Percentiles rank a stretch among this genome's conserved stretches.
These are phyloP conservation scores for Limnomonas spitsbergensis DNA, from an alignment of 139 green algal species.

Conservation along the genomic window DNA sequence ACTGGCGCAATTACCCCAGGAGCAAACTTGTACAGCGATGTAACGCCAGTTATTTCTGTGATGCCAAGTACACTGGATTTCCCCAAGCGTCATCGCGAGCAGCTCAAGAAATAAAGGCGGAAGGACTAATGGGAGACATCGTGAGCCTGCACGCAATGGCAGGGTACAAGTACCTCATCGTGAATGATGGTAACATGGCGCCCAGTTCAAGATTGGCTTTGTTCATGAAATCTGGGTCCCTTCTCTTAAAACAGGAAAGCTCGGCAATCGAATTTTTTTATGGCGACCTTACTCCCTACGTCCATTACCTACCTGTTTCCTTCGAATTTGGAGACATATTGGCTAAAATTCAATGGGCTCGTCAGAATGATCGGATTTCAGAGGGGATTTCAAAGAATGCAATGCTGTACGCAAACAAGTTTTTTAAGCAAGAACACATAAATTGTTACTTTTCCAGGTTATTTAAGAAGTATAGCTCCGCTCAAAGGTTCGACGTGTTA, in stretches of 20 bases:
- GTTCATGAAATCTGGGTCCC: not conserved
- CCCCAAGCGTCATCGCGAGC: not conserved
- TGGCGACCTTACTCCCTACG: not conserved
- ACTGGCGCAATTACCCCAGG: not conserved
- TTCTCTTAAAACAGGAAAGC: not conserved
- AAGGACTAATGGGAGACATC: not conserved
- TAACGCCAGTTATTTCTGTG: not conserved
- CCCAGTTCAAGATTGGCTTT: not conserved
- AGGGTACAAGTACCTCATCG: constrained; percentile 4
- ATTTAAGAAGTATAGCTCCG: too few species aligned
- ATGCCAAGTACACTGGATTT: not conserved
- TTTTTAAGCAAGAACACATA: too few species aligned
- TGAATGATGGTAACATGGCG: constrained; percentile 7
- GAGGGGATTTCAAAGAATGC: too few species aligned
- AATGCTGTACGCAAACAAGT: too few species aligned
- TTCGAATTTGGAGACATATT: constrained; percentile 3
- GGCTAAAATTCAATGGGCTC: not conserved
- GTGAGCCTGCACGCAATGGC: not conserved
- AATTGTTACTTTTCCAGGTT: too few species aligned
- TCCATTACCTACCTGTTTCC: not conserved
- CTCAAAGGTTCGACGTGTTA: too few species aligned
- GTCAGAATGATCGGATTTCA: too few species aligned
- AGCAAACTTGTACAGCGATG: not conserved
- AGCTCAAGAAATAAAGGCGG: not conserved
- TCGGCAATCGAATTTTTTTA: not conserved